Base-by-base conservation (phyloP, 176 grass and related monocot genomes). In the Rhynchospora pubera region DNA sequence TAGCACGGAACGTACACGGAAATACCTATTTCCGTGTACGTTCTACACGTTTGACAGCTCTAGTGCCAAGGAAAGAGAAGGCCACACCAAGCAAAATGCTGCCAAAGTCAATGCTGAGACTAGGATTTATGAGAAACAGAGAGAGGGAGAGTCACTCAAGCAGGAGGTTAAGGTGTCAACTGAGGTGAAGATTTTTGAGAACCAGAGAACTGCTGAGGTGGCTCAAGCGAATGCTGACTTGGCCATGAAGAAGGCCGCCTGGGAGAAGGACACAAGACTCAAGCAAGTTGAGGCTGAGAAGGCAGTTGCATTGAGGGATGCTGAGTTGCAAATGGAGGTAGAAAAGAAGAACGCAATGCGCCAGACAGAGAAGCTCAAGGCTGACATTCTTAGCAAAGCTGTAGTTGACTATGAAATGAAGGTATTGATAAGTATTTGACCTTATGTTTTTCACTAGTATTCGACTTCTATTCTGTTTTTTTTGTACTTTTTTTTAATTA, bases 261-360 rank as follows among this genome's bases (percentile, higher is more conserved):
- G 84, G 87, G 59, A 70, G 42, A 51, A 53, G 53, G 23, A 79
- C 22, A 67, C 87, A 1, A 79, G 57, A 52, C 60, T 89, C 62
- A 81, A 79, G 15, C 70, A 85, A 44, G 84, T 89, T 3, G 87
- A 89, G 83, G 50, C 87, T 4, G 32, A 52, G 7, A 89, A 89
- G 71, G 79, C 79, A 1, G 76, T 90, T 23, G 88, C 85, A 50
- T 74, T 90, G 14, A 79, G 85, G 16, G 88, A 90, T 60, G 85
- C 88, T 7, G 88, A 90, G 81, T 72, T 90, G 65, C 88, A 90
- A 79, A 53, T 90, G 62, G 85, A 90, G 66, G 88, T 90, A 13
- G 88, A 90, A 70, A 50, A 65, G 65, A 90, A 58, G 81, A 90
- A 90, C 52, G 85, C 88, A 9, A 5, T 50, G 45, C 6, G 53